These are phyloP conservation scores for Monosporozyma siamensis DNA, from an alignment of 805 yeast species.

Conservation along the genomic window DNA sequence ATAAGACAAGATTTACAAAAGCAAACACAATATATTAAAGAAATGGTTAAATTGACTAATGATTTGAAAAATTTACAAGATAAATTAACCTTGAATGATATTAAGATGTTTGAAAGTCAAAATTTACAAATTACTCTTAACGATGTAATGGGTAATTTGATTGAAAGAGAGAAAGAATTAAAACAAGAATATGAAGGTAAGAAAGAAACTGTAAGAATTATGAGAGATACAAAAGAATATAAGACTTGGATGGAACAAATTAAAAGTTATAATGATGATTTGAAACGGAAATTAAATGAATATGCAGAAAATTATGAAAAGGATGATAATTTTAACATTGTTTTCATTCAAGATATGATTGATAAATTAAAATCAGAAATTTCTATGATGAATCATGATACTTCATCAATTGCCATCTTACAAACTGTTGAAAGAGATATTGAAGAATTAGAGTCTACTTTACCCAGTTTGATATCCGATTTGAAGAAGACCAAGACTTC, in stretches of 20 bases:
- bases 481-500: conserved; percentile 27
- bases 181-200: conserved; percentile 22
- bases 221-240: conserved; percentile 22
- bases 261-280: conserved; percentile 32
- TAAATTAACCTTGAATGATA: conserved; percentile 20
- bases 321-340: conserved; percentile 32
- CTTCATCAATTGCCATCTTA: conserved; percentile 31
- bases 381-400: conserved; percentile 30
- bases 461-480: conserved; percentile 17
- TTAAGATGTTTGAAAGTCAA: conserved; percentile 32
- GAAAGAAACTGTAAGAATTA: conserved; percentile 22
- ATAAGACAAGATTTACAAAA: conserved; percentile 15
- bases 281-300: conserved; percentile 32
- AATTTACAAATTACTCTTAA: conserved; percentile 31
- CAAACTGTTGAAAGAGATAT: conserved; percentile 23
- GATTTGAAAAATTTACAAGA: conserved; percentile 22
- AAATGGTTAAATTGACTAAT: conserved; percentile 15
- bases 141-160: conserved; percentile 25
- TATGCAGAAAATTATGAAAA: conserved; percentile 34
- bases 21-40: conserved; percentile 19
- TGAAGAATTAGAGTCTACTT: conserved; percentile 12
- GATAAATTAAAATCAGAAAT: conserved; percentile 40
- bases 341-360: conserved; percentile 33
- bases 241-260: conserved; percentile 25
- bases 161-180: conserved; percentile 23